Conservation (phyloP, 805 yeast genomes). For the Pichia gijzeniarum region DNA sequence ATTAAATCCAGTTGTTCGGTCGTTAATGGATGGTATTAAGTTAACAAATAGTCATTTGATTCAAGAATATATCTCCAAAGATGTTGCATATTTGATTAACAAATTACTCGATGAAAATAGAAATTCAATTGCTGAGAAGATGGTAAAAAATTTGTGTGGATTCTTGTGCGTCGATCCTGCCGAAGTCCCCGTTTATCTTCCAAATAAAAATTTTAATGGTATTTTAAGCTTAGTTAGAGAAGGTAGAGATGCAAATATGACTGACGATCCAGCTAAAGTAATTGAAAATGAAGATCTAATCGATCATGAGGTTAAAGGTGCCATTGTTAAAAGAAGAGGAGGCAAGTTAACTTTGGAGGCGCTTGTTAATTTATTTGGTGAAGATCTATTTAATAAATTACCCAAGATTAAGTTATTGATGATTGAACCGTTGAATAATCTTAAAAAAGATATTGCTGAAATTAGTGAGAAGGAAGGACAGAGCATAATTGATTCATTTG, state of each 20-base stretch:
- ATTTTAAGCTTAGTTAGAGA: slow-evolving; percentile 77
- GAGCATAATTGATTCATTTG: slow-evolving; percentile 76
- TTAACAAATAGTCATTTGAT: slow-evolving; percentile 58
- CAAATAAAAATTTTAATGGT: slow-evolving; percentile 48
- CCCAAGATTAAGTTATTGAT: slow-evolving; percentile 62
- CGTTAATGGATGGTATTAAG: slow-evolving; percentile 89
- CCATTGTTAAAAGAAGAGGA: slow-evolving; percentile 79
- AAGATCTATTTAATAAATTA: slow-evolving; percentile 47
- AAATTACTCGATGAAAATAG: slow-evolving; percentile 53
- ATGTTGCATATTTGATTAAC: slow-evolving; percentile 60
- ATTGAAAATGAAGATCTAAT: not conserved
- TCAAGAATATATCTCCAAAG: slow-evolving; percentile 64
- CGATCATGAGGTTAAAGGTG: slow-evolving; percentile 62
- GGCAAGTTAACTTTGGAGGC: slow-evolving; percentile 64
- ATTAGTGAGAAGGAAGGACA: slow-evolving; percentile 57
- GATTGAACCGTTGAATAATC: slow-evolving; percentile 51
- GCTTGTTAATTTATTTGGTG: slow-evolving; percentile 48
- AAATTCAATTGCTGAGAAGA: slow-evolving; percentile 75
- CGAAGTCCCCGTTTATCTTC: slow-evolving; percentile 87
- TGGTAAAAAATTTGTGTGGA: slow-evolving; percentile 84
- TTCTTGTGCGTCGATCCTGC: slow-evolving; percentile 92
- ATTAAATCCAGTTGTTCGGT: slow-evolving; percentile 79
- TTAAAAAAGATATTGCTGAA: slow-evolving; percentile 24
- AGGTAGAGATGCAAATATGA: slow-evolving; percentile 47
- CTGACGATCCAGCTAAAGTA: slow-evolving; percentile 1